These are phyloP conservation scores for Phialophora chinensis DNA, from an alignment of 2,329 filamentous ascomycete species.

Conservation along the genomic window DNA sequence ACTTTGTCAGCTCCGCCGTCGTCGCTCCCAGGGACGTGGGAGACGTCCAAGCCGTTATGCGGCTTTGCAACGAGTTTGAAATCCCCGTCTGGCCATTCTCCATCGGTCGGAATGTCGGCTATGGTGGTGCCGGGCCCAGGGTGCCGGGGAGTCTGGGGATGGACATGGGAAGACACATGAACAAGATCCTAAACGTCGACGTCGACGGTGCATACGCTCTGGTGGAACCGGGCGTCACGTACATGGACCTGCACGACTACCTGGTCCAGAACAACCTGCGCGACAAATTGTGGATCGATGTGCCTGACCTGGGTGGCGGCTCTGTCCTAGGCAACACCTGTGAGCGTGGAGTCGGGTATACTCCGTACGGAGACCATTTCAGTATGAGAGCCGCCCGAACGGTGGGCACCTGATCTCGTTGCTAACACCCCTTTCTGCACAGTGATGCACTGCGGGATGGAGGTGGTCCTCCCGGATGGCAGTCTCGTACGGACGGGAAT, in stretches of 20 bases:
- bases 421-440: neutral
- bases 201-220: constrained; percentile 43
- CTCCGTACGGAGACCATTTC: constrained; percentile 52
- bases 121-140: constrained; percentile 57
- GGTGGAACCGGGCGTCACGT: constrained; percentile 55
- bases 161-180: constrained; percentile 52
- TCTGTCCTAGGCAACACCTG: constrained; percentile 59
- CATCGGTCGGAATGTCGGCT: constrained; percentile 54
- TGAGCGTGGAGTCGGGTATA: constrained; percentile 50
- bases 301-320: constrained; percentile 59
- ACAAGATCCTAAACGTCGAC: constrained; percentile 45
- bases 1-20: constrained; percentile 54
- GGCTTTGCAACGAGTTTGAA: constrained; percentile 44
- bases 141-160: constrained; percentile 54
- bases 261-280: constrained; percentile 47
- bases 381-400: constrained; percentile 41
- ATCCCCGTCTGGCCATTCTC: constrained; percentile 47
- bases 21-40: constrained; percentile 42
- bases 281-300: constrained; percentile 55
- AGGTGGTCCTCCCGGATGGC: constrained; percentile 51
- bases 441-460: constrained; percentile 53
- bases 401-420: constrained; percentile 33
- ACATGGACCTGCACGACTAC: constrained; percentile 53
- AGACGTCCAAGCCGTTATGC: constrained; percentile 44
- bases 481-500: constrained; percentile 50